Percentiles rank a stretch among this genome's conserved stretches.
phyloP scores from a whole-genome alignment of 441 rosid genomes.

The Caryocar brasiliense region DNA sequence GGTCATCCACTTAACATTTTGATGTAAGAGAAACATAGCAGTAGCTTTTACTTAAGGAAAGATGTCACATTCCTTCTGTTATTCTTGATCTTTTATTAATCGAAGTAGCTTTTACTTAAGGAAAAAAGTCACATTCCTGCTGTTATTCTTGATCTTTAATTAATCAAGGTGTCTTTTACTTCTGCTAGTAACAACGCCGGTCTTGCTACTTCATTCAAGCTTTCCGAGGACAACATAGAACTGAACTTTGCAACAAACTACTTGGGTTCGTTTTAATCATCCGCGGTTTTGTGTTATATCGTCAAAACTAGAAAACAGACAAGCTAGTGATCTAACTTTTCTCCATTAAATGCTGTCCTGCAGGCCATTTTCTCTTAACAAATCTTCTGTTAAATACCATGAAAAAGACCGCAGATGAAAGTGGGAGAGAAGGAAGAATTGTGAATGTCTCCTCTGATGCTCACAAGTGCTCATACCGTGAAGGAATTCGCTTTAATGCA shows the following conservation, averaged over 20 bases:
- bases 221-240: constrained; percentile 52
- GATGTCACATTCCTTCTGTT: no score
- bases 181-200: constrained; percentile 55
- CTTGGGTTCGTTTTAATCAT: constrained; percentile 26
- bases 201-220: constrained; percentile 47
- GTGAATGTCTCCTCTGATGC: constrained; percentile 47
- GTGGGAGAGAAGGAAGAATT: constrained; percentile 56
- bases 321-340: no score
- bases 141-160: no score
- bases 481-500: constrained; percentile 45
- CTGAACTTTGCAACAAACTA: constrained; percentile 53
- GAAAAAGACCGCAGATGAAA: constrained; percentile 46
- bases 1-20: constrained; percentile 35
- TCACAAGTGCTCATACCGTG: constrained; percentile 38
- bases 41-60: background rate
- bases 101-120: background rate
- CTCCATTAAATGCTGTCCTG: no score
- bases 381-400: constrained; percentile 51
- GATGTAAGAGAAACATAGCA: constrained; percentile 18
- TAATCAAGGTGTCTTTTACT: no score
- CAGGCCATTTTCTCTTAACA: constrained; percentile 69
- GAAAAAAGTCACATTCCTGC: background rate
- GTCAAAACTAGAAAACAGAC: no score
- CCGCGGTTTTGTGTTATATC: background rate
- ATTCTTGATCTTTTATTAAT: no score